Base-by-base conservation (phyloP, 768 basidiomycete species). In the Lentinus tigrinus region DNA sequence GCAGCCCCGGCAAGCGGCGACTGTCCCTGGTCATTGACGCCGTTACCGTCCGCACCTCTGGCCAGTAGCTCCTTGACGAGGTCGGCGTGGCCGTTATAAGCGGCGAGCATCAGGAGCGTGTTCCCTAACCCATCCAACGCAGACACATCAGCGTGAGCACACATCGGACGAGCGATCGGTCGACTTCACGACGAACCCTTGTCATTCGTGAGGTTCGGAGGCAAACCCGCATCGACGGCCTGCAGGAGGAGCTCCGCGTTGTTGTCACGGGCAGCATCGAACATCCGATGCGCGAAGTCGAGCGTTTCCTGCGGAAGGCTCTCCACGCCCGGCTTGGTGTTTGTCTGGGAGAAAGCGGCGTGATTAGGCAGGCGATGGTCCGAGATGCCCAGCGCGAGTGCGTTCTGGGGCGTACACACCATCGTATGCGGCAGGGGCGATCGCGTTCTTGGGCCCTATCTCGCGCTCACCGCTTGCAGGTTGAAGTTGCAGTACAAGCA, bases 1-100 rank as follows among this genome's bases (percentile, higher is more conserved):
- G 91, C 82, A 0, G 86, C 89, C 3, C 90, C 91, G 7, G 90
- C 86, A 21, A 93, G 73, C 23, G 89, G 84, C 9, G 87, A 85
- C 64, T 92, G 91, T 0, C 82, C 83, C 3, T 80, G 77, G 63
- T 91, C 88, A 69, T 93, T 93, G 50, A 84, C 66, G 11, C 83
- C 75, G 64, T 90, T 85, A 2, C 85, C 82, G 69, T 91, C 87
- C 38, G 82, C 88, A 2, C 81, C 81, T 34, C 79, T 77, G 6
- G 72, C 64, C 47, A 91, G 70, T 26, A 93, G 78, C 14, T 77
- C 78, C 46, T 74, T 73, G 1, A 81, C 74, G 19, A 88, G 80
- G 2, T 77, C 72, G 0, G 73, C 69, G 63, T 91, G 87, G 1
- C 89, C 89, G 21, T 83, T 73, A 66, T 92, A 92, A 2, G 89